Base-by-base conservation (phyloP, 257 asterid species). In the Jaltomata sinuosa region DNA sequence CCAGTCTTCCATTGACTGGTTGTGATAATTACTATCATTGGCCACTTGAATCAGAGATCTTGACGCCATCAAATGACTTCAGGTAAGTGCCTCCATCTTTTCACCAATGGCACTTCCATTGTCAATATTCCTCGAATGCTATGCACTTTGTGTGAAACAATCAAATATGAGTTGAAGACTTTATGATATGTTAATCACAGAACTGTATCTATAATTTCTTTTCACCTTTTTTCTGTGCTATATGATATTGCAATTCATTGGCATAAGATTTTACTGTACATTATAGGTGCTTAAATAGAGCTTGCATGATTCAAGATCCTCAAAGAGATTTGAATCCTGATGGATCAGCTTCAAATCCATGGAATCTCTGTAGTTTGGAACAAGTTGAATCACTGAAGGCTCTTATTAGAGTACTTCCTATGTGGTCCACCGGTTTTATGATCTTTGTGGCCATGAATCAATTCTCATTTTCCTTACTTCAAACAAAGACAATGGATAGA, bases 341-440 rank as follows among this genome's bases (percentile, higher is more conserved):
- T 47, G 87, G 87, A 42, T 85, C 67, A 85, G 55, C 78, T 36
- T 68, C 78, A 21, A 68, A 68, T 36, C 50, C 78, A 2, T 36
- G 78, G 50, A 19, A 6, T 19, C 85, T 85, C 18, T 69, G 85
- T 72, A 81, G 78, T 57, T 76, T 85, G 85, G 87, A 71, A 54
- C 85, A 54, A 49, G 83, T 81, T 1, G 85, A 85, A 85, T 69
- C 78, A 42, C 42, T 81, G 0, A 85, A 81, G 47, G 77, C 85
- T 81, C 65, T 68, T 80, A 50, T 81, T 42, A 57, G 49, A 36
- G 34, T 71, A 31, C 29, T 81, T 69, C 85, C 87, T 14, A 71
- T 81, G 83, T 85, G 85, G 87, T 69, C 85, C 65, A 42, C 83
- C 21, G 83, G 87, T 52, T 78, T 85, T 31, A n/a, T 81, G 34